Conservation (phyloP, 1,284 basidiomycete species). For the Flammula alnicola region DNA sequence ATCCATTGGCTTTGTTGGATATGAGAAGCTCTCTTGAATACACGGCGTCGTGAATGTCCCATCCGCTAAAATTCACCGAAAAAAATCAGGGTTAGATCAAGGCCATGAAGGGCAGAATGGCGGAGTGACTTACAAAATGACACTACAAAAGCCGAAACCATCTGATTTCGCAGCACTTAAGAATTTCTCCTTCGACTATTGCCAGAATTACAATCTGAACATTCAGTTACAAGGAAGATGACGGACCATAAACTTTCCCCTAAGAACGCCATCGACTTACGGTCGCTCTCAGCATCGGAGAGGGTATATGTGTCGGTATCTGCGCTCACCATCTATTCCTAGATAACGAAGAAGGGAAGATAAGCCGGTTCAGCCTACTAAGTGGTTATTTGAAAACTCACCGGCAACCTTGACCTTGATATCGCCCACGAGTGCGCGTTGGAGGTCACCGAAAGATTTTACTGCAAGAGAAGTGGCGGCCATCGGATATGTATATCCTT, state of each 20-base stretch:
- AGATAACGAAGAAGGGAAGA: conserved; percentile 1
- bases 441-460: conserved; percentile 59
- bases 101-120: conserved; percentile 4
- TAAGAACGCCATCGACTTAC: conserved; percentile 93
- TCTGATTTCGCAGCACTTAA: conserved; percentile 81
- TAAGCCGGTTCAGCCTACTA: background rate
- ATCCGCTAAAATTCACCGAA: conserved; percentile 56
- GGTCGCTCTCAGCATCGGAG: no score
- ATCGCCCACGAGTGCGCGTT: conserved; percentile 61
- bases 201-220: background rate
- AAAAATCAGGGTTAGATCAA: conserved; percentile 3
- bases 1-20: conserved; percentile 91
- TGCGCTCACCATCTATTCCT: conserved; percentile 69
- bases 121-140: conserved; percentile 70
- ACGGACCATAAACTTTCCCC: conserved; percentile 91
- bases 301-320: background rate
- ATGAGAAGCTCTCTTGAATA: conserved; percentile 88
- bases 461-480: background rate
- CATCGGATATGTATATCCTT: no score
- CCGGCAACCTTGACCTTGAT: conserved; percentile 94
- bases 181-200: conserved; percentile 89
- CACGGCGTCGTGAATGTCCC: conserved; percentile 87
- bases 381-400: conserved; percentile 36
- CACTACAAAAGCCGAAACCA: conserved; percentile 92
- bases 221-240: background rate